Conservation (phyloP, 768 basidiomycete genomes). For the Kwoniella dejecticola region DNA sequence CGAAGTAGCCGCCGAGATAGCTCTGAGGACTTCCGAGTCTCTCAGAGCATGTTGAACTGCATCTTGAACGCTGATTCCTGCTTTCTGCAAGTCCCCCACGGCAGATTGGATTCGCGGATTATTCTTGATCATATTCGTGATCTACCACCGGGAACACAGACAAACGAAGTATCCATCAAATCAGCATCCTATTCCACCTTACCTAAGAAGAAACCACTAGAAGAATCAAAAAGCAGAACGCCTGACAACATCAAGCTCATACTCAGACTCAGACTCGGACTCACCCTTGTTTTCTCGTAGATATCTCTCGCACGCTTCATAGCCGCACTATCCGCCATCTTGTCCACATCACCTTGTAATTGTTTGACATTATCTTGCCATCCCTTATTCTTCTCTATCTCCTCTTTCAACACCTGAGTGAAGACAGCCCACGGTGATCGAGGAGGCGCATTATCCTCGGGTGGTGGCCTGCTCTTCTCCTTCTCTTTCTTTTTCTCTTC, state of each 20-base stretch:
- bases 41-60: slow-evolving; percentile 89
- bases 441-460: slow-evolving; percentile 38
- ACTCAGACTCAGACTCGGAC: too few relatives aligned
- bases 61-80: slow-evolving; percentile 70
- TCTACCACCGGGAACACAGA: slow-evolving; percentile 62
- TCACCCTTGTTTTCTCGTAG: slow-evolving; percentile 90
- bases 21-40: slow-evolving; percentile 90
- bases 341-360: slow-evolving; percentile 95
- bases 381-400: slow-evolving; percentile 89
- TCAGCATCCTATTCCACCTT: too few relatives aligned
- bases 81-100: slow-evolving; percentile 85
- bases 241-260: too few relatives aligned
- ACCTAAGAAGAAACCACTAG: too few relatives aligned
- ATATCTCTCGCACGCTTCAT: slow-evolving; percentile 88
- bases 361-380: slow-evolving; percentile 96
- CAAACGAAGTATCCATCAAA: too few relatives aligned
- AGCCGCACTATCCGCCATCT: slow-evolving; percentile 93
- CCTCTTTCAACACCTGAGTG: slow-evolving; percentile 88
- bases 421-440: slow-evolving; percentile 94
- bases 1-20: slow-evolving; percentile 80
- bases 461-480: slow-evolving; percentile 16
- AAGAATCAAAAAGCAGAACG: too few relatives aligned
- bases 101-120: slow-evolving; percentile 89
- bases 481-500: slow-evolving; percentile 13
- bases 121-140: slow-evolving; percentile 91